Base-by-base conservation (phyloP, 2,329 filamentous ascomycete genomes). In the Sporothrix pallida region DNA sequence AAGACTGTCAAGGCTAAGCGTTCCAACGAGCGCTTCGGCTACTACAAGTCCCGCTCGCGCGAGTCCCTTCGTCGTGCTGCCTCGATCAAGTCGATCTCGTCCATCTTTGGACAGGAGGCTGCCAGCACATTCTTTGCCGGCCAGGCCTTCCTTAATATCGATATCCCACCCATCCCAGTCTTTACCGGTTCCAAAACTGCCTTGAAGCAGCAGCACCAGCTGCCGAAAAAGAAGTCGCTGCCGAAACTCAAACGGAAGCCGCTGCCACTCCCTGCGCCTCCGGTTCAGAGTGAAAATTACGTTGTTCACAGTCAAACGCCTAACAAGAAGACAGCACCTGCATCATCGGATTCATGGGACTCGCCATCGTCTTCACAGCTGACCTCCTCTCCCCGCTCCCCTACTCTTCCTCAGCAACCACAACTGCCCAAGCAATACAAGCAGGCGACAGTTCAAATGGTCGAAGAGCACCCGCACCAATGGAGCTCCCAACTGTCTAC, bases 401-500 rank as follows among this genome's bases (percentile, higher is more conserved):
- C 75, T 42, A 7, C 74, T 12, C 73, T 71, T 46, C 72, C 71
- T 15, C 70, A 71, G 48, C 74, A 77, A 44, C 69, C 72, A 5
- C 31, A 37, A 37, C 37, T 26, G n/a, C n/a, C 42, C 26, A 67
- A 69, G 67, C 67, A 42, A 13, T 69, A 37, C 67, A 52, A 52
- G 8, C 48, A 54, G 75, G 79, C 73, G 75, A 78, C 78, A 73
- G 78, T 79, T 77, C 81, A 80, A 77, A 87, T 88, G 84, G 80
- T 86, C 81, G 82, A 86, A 76, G 79, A 84, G 65, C 80, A 84
- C 74, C 84, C 85, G 72, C 88, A 89, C 78, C 87, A 87, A 84
- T 90, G 88, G 88, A 90, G 88, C 80, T 87, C 87, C 62, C 88
- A 90, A 80, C 83, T 91, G 58, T 91, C 89, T 54, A 90, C 89